phyloP scores from a whole-genome alignment of 1,284 basidiomycete genomes.

The Rhodotorula mucilaginosa region DNA sequence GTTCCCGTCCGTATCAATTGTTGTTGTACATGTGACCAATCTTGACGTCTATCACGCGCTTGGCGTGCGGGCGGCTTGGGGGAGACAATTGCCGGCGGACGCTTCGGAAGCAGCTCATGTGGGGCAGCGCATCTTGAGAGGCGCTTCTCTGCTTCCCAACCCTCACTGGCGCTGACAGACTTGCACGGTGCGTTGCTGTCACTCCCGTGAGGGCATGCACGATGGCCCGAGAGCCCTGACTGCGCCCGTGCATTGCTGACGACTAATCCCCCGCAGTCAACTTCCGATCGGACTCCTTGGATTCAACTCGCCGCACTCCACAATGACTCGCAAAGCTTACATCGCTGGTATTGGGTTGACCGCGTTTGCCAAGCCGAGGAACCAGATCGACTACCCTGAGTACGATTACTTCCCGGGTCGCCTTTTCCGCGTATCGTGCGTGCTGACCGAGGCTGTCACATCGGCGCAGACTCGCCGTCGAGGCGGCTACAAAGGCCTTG shows the following conservation, averaged over 20 bases:
- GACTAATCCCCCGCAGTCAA: too few species aligned
- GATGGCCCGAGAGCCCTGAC: too few species aligned
- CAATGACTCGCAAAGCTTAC: slow-evolving; percentile 31
- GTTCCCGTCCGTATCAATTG: too few species aligned
- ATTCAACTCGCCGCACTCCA: neutral
- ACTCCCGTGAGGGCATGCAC: too few species aligned
- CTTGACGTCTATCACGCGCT: neutral
- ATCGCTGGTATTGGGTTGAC: slow-evolving; percentile 75
- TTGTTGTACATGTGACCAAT: too few species aligned
- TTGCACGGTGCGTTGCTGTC: neutral
- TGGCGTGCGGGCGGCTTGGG: neutral
- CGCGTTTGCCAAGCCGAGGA: slow-evolving; percentile 74
- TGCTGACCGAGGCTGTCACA: neutral
- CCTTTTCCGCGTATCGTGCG: slow-evolving; percentile 42
- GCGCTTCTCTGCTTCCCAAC: neutral
- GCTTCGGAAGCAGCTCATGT: neutral
- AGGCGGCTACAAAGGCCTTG: slow-evolving; percentile 78
- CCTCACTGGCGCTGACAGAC: neutral
- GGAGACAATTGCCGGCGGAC: neutral
- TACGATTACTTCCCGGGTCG: neutral
- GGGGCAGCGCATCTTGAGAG: neutral
- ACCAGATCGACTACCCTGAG: slow-evolving; percentile 45
- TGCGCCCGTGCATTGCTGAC: too few species aligned
- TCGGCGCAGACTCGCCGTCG: slow-evolving; percentile 63
- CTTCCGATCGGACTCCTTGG: too few species aligned